Base-by-base conservation (phyloP, 495 filamentous ascomycete species). In the Cudoniella acicularis region DNA sequence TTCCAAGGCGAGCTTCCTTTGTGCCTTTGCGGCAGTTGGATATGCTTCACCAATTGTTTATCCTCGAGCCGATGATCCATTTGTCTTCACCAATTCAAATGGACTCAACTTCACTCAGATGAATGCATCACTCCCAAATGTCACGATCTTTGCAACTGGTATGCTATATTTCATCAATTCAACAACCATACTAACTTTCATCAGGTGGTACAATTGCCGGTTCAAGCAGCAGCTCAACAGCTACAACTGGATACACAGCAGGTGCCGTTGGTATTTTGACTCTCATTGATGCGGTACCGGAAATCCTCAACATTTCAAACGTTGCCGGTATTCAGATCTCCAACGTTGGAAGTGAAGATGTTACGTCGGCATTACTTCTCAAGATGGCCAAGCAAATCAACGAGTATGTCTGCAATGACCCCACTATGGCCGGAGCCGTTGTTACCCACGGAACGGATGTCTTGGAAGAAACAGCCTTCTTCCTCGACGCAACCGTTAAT, bases 371-470 rank as follows among this genome's bases (percentile, higher is more conserved):
- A 30, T 70, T 80, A 59, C 70, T 75, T 11, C 64, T 80, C 30
- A 72, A 71, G 52, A 60, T 79, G 47, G 69, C 73, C 42, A 67
- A 75, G 46, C 64, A 67, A 21, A 69, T 80, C 49, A 75, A 76
- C 56, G 27, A 50, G 62, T 56, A 50, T 9, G 70, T 71, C 49
- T 70, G 78, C 59, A 69, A 75, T 36, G 73, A 74, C 57, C 70
- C 73, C 16, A 69, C 70, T 47, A 74, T 74, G 62, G 64, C 72
- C 41, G 76, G 77, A 17, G 76, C 75, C 2, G 74, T 79, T 20
- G 64, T 80, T 52, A 79, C 78, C 51, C 78, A 80, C 62, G 77
- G 78, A 56, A 80, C 78, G 23, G 78, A 80, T 62, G 77, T 76
- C 0, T 67, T 79, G 21, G 77, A 80, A 54, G 78, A 80, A 64